Evolutionary conservation across 2,329 filamentous ascomycete genomes (phyloP).

Genomic region (Colletotrichum simmondsii): DNA sequence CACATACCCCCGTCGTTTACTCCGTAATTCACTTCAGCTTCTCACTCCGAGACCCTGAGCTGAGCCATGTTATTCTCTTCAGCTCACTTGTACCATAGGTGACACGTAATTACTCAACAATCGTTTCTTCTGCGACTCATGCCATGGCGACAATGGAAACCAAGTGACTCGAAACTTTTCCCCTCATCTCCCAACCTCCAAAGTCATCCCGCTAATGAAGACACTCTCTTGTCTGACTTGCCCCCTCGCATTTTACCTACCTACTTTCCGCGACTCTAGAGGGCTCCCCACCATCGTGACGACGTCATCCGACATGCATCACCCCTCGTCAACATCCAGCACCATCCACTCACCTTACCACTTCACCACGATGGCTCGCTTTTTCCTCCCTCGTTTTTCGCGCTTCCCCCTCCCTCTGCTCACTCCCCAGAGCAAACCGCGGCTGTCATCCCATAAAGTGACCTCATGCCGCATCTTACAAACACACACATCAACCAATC

Average conservation of each 20-base stretch:
- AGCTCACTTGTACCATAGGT: background rate
- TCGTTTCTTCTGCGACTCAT: background rate
- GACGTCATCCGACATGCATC: slow-evolving; percentile 32
- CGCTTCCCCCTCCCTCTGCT: background rate
- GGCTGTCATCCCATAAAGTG: slow-evolving; percentile 17
- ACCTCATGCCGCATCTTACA: slow-evolving; percentile 19
- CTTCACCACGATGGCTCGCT: background rate
- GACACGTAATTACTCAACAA: background rate
- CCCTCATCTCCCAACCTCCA: background rate
- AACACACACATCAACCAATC: background rate
- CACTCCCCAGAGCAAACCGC: slow-evolving; percentile 1
- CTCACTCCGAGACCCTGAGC: background rate
- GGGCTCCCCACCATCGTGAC: slow-evolving; percentile 16
- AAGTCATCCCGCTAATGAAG: background rate
- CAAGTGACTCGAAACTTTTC: background rate
- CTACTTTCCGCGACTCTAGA: background rate
- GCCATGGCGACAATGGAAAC: background rate
- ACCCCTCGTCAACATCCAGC: slow-evolving; percentile 9
- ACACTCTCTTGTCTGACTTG: background rate
- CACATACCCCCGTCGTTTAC: background rate
- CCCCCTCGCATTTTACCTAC: background rate
- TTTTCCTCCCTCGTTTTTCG: background rate
- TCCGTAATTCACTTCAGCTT: background rate
- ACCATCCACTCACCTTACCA: slow-evolving; percentile 1
- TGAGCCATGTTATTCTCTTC: too few relatives aligned